Evolutionary conservation across 257 asterid species (phyloP).

Genomic region (Lycium barbarum): DNA sequence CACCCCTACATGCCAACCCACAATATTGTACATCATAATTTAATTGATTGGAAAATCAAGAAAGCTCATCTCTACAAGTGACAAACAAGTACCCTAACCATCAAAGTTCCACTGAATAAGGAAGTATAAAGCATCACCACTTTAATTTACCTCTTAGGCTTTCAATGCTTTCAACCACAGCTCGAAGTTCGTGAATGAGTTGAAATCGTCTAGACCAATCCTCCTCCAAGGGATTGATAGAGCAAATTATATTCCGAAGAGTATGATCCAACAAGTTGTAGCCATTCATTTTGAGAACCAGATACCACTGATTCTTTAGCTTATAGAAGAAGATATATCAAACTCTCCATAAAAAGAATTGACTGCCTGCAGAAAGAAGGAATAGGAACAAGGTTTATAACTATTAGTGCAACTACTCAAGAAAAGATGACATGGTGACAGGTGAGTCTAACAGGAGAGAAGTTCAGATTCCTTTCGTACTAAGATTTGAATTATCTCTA

Average conservation of each 20-base stretch:
- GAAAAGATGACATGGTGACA: background rate
- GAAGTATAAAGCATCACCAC: background rate
- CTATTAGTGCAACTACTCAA: constrained; percentile 4
- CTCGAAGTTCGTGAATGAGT: constrained; percentile 61
- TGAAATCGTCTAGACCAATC: constrained; percentile 72
- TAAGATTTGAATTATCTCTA: constrained; percentile 13
- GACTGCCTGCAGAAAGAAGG: constrained; percentile 33
- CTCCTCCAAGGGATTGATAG: constrained; percentile 59
- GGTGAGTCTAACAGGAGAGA: constrained; percentile 11
- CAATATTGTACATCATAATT: background rate
- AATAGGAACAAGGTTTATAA: constrained; percentile 5
- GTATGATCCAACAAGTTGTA: constrained; percentile 57
- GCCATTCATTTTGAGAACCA: constrained; percentile 53
- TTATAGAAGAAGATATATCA: background rate
- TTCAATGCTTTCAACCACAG: constrained; percentile 61
- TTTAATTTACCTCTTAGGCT: constrained; percentile 75
- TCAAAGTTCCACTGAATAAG: constrained; percentile 14
- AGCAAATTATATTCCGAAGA: constrained; percentile 54
- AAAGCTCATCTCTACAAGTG: background rate
- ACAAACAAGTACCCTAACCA: background rate
- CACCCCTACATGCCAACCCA: constrained; percentile 25
- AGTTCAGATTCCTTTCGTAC: background rate
- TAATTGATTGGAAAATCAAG: constrained; percentile 18
- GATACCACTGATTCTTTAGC: constrained; percentile 15
- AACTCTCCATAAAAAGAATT: constrained; percentile 20